A percentile compares a stretch with the other conserved stretches of the same genome.
These are phyloP conservation scores for Starmerella floris DNA, from an alignment of 805 yeast species.

Conservation along the genomic window DNA sequence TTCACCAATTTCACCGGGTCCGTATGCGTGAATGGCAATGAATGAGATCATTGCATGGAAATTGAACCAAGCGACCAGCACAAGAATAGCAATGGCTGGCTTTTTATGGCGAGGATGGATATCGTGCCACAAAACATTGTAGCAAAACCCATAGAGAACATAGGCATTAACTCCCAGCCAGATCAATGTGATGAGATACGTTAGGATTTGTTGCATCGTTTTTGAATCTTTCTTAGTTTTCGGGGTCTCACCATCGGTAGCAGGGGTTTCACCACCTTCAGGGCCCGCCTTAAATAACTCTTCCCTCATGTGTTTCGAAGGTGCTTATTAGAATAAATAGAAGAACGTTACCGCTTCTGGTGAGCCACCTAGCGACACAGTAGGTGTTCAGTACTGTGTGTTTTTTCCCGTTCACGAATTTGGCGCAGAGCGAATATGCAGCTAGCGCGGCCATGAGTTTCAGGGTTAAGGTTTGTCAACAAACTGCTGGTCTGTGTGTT, in stretches of 20 bases:
- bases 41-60: conserved; percentile 28
- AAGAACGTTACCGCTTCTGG: too few relatives aligned
- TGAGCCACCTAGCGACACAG: too few relatives aligned
- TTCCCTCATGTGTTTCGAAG: not conserved
- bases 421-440: too few relatives aligned
- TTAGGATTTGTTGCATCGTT: not conserved
- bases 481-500: too few relatives aligned
- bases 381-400: too few relatives aligned
- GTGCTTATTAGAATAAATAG: too few relatives aligned
- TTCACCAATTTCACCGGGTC: conserved; percentile 42
- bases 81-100: conserved; percentile 17
- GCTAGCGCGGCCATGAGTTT: too few relatives aligned
- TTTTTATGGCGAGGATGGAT: conserved; percentile 6
- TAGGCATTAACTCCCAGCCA: conserved; percentile 17
- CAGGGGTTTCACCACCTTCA: not conserved
- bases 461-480: too few relatives aligned
- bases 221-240: not conserved
- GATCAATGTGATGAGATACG: not conserved
- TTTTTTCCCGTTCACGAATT: too few relatives aligned
- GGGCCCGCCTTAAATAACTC: conserved; percentile 8
- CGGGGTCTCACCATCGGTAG: not conserved
- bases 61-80: conserved; percentile 10
- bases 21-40: conserved; percentile 34
- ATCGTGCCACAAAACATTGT: conserved; percentile 15
- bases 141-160: conserved; percentile 18